Evolutionary conservation across 2,329 filamentous ascomycete species (phyloP).

Genomic region (Pseudocercospora macadamiae): DNA sequence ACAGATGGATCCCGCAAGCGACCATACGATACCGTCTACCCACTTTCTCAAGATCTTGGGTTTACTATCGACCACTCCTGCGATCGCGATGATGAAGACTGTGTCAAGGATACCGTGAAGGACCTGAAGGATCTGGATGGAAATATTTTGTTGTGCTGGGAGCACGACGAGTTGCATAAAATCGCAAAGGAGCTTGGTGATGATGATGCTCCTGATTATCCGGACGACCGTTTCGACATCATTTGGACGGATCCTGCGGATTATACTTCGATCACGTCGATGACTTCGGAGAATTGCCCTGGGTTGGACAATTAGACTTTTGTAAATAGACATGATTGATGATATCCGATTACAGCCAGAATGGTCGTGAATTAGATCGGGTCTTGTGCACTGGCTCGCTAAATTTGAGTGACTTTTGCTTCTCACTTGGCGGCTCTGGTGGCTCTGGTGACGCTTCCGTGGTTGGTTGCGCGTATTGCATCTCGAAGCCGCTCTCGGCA

Average conservation of each 20-base stretch:
- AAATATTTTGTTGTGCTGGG: constrained; percentile 67
- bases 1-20: constrained; percentile 56
- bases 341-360: not conserved
- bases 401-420: not conserved
- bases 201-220: constrained; percentile 54
- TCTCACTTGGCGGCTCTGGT: not conserved
- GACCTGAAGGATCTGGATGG: constrained; percentile 50
- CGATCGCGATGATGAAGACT: constrained; percentile 58
- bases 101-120: constrained; percentile 56
- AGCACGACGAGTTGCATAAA: constrained; percentile 57
- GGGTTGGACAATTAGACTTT: constrained; percentile 50
- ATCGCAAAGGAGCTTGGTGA: constrained; percentile 58
- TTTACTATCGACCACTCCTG: constrained; percentile 60
- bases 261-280: constrained; percentile 51
- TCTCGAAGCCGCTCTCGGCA: not conserved
- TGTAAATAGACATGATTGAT: not conserved
- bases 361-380: no score
- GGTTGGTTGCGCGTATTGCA: not conserved
- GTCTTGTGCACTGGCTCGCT: not conserved
- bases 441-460: not conserved
- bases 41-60: constrained; percentile 59
- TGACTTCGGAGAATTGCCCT: constrained; percentile 57
- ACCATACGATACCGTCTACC: constrained; percentile 61
- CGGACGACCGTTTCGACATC: constrained; percentile 51
- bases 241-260: constrained; percentile 61